phyloP scores from a whole-genome alignment of 179 eudicot genomes.

The Dionaea muscipula region DNA sequence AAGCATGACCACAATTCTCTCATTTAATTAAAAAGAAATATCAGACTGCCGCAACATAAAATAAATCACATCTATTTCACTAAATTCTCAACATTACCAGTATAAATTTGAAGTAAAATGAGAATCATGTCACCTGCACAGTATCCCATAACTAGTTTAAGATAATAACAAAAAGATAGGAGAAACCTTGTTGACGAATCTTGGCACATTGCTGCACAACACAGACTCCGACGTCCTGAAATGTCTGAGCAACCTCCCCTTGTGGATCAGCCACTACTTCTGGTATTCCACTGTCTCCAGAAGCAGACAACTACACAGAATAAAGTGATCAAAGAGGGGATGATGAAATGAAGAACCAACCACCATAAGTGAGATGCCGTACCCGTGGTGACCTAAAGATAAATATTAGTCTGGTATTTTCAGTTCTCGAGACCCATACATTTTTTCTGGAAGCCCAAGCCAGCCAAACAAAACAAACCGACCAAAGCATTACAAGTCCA shows the following conservation, averaged over 20 bases:
- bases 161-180: neutral
- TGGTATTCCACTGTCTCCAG: slow-evolving; percentile 93
- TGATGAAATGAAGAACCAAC: too few relatives aligned
- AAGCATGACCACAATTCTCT: neutral
- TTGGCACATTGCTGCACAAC: slow-evolving; percentile 97
- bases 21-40: neutral
- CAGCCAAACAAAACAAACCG: too few relatives aligned
- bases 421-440: neutral
- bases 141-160: neutral
- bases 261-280: slow-evolving; percentile 91
- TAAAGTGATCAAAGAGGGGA: neutral
- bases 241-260: slow-evolving; percentile 75
- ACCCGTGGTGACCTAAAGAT: too few relatives aligned
- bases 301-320: slow-evolving; percentile 64
- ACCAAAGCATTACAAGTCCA: too few relatives aligned
- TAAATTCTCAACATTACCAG: neutral
- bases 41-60: neutral
- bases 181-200: slow-evolving; percentile 89
- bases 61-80: too few relatives aligned
- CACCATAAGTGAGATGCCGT: too few relatives aligned
- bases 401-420: neutral
- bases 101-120: neutral
- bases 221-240: slow-evolving; percentile 91
- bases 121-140: neutral
- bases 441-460: too few relatives aligned